phyloP scores from a whole-genome alignment of 2,329 filamentous ascomycete genomes.

The Botryotinia globosa region DNA sequence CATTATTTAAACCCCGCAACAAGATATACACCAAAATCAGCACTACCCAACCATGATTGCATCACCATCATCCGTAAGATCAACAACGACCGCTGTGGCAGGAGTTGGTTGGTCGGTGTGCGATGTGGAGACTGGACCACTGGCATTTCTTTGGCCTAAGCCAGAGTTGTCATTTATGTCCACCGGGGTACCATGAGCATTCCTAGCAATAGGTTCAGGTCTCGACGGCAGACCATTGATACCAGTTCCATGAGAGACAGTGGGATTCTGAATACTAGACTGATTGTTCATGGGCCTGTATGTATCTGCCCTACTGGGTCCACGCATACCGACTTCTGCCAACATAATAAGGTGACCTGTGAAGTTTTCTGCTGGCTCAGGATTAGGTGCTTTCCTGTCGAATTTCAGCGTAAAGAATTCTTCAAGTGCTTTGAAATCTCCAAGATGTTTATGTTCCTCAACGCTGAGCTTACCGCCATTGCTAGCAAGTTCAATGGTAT shows the following conservation, averaged over 20 bases:
- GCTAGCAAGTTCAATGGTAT: not conserved
- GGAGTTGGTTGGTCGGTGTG: no score
- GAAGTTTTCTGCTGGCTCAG: not conserved
- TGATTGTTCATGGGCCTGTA: not conserved
- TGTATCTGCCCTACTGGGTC: not conserved
- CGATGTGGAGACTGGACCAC: not conserved
- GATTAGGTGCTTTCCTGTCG: constrained; percentile 8
- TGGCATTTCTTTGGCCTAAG: not conserved
- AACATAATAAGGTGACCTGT: not conserved
- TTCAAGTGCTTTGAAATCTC: not conserved
- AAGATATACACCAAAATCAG: not conserved
- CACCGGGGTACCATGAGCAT: not conserved
- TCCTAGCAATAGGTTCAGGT: not conserved
- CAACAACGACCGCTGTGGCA: not conserved
- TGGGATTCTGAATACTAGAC: not conserved
- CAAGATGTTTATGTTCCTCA: not conserved
- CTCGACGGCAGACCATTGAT: not conserved
- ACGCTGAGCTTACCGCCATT: not conserved
- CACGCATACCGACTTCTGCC: not conserved
- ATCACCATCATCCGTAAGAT: not conserved
- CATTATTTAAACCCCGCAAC: not conserved
- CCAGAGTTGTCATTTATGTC: not conserved
- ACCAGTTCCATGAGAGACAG: not conserved
- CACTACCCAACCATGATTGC: not conserved
- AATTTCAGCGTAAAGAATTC: constrained; percentile 3